phyloP scores from a whole-genome alignment of 768 basidiomycete species.

The Jaapia argillacea region DNA sequence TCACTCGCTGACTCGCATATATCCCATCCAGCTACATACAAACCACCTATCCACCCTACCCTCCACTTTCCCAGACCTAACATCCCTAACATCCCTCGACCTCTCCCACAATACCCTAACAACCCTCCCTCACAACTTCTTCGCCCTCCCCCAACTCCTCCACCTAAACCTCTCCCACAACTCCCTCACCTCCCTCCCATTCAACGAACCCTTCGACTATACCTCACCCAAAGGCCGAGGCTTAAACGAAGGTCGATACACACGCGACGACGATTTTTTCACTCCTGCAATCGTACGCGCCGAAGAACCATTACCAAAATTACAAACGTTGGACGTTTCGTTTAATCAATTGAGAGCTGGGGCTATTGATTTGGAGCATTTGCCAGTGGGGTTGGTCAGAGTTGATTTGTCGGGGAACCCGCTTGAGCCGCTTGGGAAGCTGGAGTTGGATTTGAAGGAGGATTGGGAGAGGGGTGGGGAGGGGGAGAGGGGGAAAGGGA shows the following conservation, averaged over 20 bases:
- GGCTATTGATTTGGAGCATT: conserved; percentile 35
- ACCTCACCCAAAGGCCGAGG: conserved; percentile 10
- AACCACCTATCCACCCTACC: conserved; percentile 61
- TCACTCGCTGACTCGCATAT: conserved; percentile 5
- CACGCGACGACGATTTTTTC: conserved; percentile 48
- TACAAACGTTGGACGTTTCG: conserved; percentile 54
- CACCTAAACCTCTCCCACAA: conserved; percentile 69
- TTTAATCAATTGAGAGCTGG: conserved; percentile 53
- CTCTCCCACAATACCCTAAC: conserved; percentile 64
- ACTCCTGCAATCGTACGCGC: conserved; percentile 52
- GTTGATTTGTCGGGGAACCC: conserved; percentile 63
- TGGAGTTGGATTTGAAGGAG: conserved; percentile 27
- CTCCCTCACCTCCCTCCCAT: conserved; percentile 45
- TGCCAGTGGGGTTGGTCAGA: conserved; percentile 48
- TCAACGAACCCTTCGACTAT: conserved; percentile 43
- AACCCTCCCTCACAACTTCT: conserved; percentile 52
- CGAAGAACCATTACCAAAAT: conserved; percentile 51
- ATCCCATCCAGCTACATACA: conserved; percentile 49
- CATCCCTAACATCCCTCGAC: conserved; percentile 56
- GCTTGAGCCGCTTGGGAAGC: conserved; percentile 24
- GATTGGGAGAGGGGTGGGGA: conserved; percentile 33
- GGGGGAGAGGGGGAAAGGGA: conserved; percentile 18
- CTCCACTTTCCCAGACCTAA: conserved; percentile 56
- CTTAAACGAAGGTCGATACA: conserved; percentile 13
- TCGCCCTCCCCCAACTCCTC: conserved; percentile 57